phyloP scores from a whole-genome alignment of 2,329 filamentous ascomycete species.

The Lachnellula subtilissima region DNA sequence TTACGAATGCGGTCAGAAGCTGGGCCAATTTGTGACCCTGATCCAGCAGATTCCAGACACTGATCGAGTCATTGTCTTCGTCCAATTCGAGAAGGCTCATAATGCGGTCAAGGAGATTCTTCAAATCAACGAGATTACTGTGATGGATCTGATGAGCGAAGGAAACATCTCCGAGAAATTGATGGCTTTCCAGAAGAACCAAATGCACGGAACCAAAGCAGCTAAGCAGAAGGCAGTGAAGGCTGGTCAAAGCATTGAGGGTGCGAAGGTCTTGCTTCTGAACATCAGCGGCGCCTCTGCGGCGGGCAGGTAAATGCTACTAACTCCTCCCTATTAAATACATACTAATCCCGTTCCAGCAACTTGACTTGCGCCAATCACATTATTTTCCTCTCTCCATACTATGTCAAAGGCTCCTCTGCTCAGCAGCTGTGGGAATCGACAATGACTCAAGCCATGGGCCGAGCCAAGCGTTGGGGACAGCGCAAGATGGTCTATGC shows the following conservation, averaged over 20 bases:
- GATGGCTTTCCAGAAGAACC: conserved; percentile 36
- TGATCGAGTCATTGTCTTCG: conserved; percentile 52
- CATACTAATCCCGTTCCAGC: conserved; percentile 30
- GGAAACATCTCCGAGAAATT: conserved; percentile 33
- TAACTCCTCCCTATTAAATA: not conserved
- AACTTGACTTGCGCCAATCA: conserved; percentile 62
- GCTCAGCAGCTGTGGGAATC: conserved; percentile 51
- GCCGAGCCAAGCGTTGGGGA: conserved; percentile 52
- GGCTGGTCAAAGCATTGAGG: not conserved
- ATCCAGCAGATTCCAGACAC: conserved; percentile 35
- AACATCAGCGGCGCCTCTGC: conserved; percentile 52
- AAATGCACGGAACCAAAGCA: conserved; percentile 26
- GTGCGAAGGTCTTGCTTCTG: conserved; percentile 46
- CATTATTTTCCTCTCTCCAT: conserved; percentile 56
- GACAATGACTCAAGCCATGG: conserved; percentile 59
- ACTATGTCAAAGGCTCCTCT: conserved; percentile 36
- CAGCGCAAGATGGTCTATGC: conserved; percentile 54
- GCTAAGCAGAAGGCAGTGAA: not conserved
- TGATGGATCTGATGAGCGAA: conserved; percentile 34
- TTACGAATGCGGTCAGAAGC: conserved; percentile 41
- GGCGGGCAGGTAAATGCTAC: conserved; percentile 50
- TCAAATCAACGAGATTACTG: conserved; percentile 23
- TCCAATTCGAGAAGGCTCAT: conserved; percentile 38
- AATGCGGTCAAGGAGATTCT: conserved; percentile 35
- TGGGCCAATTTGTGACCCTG: conserved; percentile 41